These are phyloP conservation scores for Pascua guehoae DNA, from an alignment of 1,284 basidiomycete species.

Conservation along the genomic window DNA sequence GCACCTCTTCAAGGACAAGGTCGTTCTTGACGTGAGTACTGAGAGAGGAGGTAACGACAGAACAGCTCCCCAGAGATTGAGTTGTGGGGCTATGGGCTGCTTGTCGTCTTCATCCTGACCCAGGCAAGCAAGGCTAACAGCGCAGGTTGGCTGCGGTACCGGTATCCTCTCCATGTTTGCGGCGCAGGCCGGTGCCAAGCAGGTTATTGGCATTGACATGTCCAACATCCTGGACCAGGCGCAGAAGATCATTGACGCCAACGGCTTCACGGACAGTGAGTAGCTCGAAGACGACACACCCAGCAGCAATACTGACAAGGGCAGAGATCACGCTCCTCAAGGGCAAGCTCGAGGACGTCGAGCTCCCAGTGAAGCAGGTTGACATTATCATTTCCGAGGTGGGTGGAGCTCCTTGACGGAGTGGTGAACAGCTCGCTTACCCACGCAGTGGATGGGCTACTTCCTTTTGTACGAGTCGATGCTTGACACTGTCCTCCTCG, in stretches of 20 bases:
- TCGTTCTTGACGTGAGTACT: constrained; percentile 74
- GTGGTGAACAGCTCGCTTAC: constrained; percentile 14
- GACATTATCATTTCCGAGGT: constrained; percentile 98
- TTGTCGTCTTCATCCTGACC: too few relatives aligned
- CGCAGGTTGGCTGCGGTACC: constrained; percentile 84
- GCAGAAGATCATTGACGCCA: constrained; percentile 90
- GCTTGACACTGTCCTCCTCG: constrained; percentile 96
- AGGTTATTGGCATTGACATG: constrained; percentile 99
- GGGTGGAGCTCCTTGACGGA: background rate
- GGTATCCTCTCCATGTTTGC: constrained; percentile 99
- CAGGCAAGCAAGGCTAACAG: background rate
- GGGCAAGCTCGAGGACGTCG: constrained; percentile 92
- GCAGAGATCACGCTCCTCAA: constrained; percentile 93
- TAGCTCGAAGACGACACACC: constrained; percentile 18
- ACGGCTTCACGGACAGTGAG: constrained; percentile 89
- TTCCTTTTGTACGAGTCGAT: constrained; percentile 90
- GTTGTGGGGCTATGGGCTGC: too few relatives aligned
- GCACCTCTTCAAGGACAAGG: constrained; percentile 94
- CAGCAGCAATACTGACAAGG: constrained; percentile 6
- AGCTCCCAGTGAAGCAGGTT: constrained; percentile 79
- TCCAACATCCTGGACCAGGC: constrained; percentile 99
- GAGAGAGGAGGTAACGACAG: background rate
- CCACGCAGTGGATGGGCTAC: constrained; percentile 50
- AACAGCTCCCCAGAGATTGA: background rate
- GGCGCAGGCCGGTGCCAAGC: constrained; percentile 92